A percentile compares a stretch with the other conserved stretches of the same genome.
Conservation (phyloP, 306 rosid species). For the Cicer yamashitae region DNA sequence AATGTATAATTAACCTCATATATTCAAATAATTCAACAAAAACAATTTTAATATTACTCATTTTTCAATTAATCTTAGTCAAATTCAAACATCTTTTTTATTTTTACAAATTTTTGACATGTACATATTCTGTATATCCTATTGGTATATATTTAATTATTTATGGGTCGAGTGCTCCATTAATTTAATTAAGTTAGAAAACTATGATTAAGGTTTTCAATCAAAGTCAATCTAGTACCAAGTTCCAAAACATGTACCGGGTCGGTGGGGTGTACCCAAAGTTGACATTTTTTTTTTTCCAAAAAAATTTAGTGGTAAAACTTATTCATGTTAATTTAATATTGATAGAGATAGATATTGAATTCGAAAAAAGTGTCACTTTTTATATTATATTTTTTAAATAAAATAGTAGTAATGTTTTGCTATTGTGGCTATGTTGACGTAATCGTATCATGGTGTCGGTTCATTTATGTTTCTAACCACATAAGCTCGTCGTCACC, state of each 20-base stretch:
- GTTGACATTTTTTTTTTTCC: too few relatives aligned
- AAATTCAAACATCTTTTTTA: neutral
- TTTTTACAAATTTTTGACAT: neutral
- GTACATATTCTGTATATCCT: neutral
- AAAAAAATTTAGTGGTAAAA: too few relatives aligned
- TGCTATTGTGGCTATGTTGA: neutral
- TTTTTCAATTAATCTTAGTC: conserved; percentile 11
- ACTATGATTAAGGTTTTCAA: neutral
- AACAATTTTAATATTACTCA: too few relatives aligned
- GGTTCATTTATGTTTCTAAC: neutral
- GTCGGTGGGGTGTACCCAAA: neutral
- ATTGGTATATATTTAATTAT: neutral
- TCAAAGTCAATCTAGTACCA: conserved; percentile 23
- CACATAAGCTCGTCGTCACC: neutral
- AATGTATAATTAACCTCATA: neutral
- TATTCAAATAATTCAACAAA: neutral
- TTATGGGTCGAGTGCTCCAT: neutral
- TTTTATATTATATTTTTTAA: too few relatives aligned
- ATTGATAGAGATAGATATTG: too few relatives aligned
- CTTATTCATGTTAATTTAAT: too few relatives aligned
- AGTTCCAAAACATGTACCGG: neutral
- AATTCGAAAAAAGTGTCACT: too few relatives aligned
- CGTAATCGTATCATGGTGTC: neutral
- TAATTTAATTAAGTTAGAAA: neutral
- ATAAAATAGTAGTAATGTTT: too few relatives aligned